Conservation (phyloP, 2,329 filamentous ascomycete species). For the Cordyceps tenuipes region DNA sequence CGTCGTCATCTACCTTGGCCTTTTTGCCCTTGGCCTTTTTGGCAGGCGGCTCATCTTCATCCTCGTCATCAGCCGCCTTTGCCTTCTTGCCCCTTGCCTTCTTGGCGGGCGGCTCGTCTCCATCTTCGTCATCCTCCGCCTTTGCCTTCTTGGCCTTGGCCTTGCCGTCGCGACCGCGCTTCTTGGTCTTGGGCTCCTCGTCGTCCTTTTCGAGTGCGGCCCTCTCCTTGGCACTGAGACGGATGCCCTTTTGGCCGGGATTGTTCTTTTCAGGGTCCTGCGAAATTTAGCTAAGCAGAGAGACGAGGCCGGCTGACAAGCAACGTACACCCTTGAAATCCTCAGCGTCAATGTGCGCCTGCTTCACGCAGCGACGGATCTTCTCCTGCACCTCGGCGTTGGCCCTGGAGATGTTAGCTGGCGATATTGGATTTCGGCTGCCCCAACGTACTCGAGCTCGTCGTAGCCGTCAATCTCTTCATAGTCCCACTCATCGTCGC, state of each 20-base stretch:
- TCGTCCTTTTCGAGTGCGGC: slow-evolving; percentile 14
- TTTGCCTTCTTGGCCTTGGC: slow-evolving; percentile 12
- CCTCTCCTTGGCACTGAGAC: slow-evolving; percentile 32
- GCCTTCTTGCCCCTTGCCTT: slow-evolving; percentile 22
- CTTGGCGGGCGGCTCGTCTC: slow-evolving; percentile 20
- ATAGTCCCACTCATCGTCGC: slow-evolving; percentile 45
- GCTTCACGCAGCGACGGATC: slow-evolving; percentile 59
- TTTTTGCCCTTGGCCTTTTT: background rate
- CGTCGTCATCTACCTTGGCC: background rate
- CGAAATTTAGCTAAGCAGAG: slow-evolving; percentile 3
- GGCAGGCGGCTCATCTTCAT: background rate
- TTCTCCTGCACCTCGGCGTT: slow-evolving; percentile 62
- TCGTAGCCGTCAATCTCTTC: slow-evolving; percentile 74
- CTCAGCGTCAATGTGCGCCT: slow-evolving; percentile 74
- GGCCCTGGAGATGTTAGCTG: slow-evolving; percentile 23
- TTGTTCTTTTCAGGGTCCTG: slow-evolving; percentile 70
- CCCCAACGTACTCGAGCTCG: slow-evolving; percentile 47
- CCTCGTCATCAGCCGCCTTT: slow-evolving; percentile 11
- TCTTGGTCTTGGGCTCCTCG: slow-evolving; percentile 20
- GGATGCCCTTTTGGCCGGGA: slow-evolving; percentile 58
- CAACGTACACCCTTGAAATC: slow-evolving; percentile 76
- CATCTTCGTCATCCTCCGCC: slow-evolving; percentile 28
- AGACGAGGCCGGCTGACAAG: background rate
- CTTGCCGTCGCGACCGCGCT: slow-evolving; percentile 22
- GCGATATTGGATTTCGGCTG: background rate